Conservation (phyloP, 495 filamentous ascomycete species). For the Aspergillus ellipticus region DNA sequence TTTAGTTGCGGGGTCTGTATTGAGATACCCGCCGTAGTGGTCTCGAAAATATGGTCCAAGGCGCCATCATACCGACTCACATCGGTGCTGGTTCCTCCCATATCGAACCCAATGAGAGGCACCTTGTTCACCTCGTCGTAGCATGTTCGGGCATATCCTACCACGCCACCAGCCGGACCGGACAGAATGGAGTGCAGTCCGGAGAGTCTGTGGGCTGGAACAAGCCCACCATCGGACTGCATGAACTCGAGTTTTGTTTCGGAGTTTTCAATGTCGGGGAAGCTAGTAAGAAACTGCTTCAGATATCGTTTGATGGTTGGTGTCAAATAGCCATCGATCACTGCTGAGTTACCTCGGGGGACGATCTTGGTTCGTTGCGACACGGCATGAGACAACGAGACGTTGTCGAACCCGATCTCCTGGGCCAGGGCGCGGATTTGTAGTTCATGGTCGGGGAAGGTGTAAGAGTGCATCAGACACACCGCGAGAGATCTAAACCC, state of each 20-base stretch:
- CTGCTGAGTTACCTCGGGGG: neutral
- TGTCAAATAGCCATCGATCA: neutral
- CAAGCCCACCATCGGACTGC: neutral
- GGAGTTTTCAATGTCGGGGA: neutral
- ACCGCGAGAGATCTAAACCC: slow-evolving; percentile 70
- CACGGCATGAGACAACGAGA: slow-evolving; percentile 52
- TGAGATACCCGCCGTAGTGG: neutral
- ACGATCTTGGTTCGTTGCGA: neutral
- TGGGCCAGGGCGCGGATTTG: slow-evolving; percentile 63
- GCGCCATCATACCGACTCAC: neutral
- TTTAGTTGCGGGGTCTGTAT: neutral
- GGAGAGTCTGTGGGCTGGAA: neutral
- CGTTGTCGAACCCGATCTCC: slow-evolving; percentile 66
- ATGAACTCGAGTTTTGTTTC: neutral
- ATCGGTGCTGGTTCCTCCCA: neutral
- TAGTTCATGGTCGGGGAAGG: slow-evolving; percentile 71
- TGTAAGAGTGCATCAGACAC: slow-evolving; percentile 79
- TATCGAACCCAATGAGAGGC: neutral
- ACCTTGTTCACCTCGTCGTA: neutral
- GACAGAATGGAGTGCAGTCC: neutral
- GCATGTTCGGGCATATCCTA: neutral
- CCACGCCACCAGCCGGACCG: neutral
- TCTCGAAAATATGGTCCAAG: neutral
- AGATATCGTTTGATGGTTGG: neutral
- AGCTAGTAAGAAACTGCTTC: neutral